Conservation (phyloP, 768 basidiomycete genomes). For the Tricholoma sp. region DNA sequence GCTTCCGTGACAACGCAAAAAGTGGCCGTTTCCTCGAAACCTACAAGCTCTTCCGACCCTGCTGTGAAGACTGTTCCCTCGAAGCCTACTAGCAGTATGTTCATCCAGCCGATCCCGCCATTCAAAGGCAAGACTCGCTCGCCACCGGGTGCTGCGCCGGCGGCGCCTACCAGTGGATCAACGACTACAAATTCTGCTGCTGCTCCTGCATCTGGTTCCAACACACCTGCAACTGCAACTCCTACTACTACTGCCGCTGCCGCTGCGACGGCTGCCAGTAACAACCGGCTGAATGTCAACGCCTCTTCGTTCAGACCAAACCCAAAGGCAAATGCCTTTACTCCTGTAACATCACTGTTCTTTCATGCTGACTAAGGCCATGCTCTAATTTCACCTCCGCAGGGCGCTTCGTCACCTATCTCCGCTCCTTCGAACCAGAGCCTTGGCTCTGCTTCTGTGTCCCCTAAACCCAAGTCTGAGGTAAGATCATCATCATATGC, state of each 20-base stretch:
- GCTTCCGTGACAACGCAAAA: constrained; percentile 21
- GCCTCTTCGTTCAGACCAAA: constrained; percentile 91
- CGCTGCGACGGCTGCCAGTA: constrained; percentile 34
- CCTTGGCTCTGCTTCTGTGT: constrained; percentile 42
- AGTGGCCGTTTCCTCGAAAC: constrained; percentile 21
- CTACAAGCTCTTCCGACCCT: constrained; percentile 25
- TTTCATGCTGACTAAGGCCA: constrained; percentile 17
- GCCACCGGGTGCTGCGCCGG: constrained; percentile 19
- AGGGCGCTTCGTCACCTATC: constrained; percentile 46
- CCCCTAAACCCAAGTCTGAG: constrained; percentile 63
- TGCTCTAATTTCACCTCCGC: constrained; percentile 17
- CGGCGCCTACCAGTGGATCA: constrained; percentile 20
- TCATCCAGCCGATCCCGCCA: constrained; percentile 87
- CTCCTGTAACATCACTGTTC: constrained; percentile 44
- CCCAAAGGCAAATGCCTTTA: constrained; percentile 72
- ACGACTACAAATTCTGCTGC: constrained; percentile 20
- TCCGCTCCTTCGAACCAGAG: constrained; percentile 26
- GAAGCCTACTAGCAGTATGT: constrained; percentile 39
- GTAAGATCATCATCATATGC: constrained; percentile 22
- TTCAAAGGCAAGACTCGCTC: constrained; percentile 64
- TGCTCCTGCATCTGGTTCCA: constrained; percentile 6
- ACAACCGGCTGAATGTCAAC: constrained; percentile 73
- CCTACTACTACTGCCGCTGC: constrained; percentile 47
- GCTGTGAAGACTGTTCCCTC: constrained; percentile 36
- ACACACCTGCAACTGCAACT: constrained; percentile 11